Base-by-base conservation (phyloP, 208 protist species). In the Leishmania tropica region DNA sequence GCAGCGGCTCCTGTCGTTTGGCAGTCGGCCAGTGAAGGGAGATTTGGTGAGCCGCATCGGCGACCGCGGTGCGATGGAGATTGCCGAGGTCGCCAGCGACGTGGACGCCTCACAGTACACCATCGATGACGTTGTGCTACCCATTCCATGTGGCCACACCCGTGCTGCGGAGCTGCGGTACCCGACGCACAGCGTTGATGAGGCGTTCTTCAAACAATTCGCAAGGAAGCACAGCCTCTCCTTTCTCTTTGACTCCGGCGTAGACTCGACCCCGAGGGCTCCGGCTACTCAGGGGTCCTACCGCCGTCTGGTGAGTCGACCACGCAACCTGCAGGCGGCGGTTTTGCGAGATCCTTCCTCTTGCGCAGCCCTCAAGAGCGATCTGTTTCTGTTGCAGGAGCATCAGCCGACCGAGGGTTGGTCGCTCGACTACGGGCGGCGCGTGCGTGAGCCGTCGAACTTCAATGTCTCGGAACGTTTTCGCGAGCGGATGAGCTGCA, bases 391-490 rank as follows among this genome's bases (percentile, higher is more conserved):
- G 17, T 74, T 92, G 81, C 95, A 96, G 67, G 92, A 98, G 79
- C 87, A 89, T 48, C 83, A 89, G 67, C 80, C 77, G 1, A 80
- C 85, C 1, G 85, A 89, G 6, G 79, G 78, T 13, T 83, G 87
- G 58, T 81, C 85, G 3, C 76, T 96, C 21, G 86, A 92, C 54
- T 93, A 89, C 62, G 56, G 78, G 7, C 54, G 78, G 40, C 84
- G 95, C 19, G 87, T 96, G 74, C 88, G 95, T 3, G 87, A 96
- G 84, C 95, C 95, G 3, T 92, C 87, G n/a, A 79, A 85, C 4
- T 95, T 92, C 81, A 98, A 98, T 76, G 86, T 95, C 17, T 95
- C 92, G 13, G 92, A 96, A 73, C 88, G 91, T 6, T 94, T 96
- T 83, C 80, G 85, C 13, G 90, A 95, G 79, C 87, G 87, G 35